phyloP scores from a whole-genome alignment of 1,284 basidiomycete genomes.

The Rhodotorula sp. region DNA sequence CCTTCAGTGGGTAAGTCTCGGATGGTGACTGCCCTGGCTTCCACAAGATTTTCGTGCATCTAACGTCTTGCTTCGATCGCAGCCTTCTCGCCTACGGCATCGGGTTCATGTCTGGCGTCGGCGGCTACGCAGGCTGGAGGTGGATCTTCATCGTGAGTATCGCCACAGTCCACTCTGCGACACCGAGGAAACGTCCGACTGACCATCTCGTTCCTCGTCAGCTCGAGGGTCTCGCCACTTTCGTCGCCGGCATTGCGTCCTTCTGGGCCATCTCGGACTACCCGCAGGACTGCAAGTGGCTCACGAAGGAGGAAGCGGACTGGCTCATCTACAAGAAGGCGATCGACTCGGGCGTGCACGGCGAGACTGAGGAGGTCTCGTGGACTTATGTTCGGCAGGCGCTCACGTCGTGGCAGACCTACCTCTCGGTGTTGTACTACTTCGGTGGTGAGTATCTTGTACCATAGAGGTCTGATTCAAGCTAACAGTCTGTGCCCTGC shows the following conservation, averaged over 20 bases:
- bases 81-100: conserved; percentile 54
- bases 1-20: conserved; percentile 7
- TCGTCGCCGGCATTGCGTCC: conserved; percentile 53
- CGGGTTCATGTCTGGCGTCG: conserved; percentile 53
- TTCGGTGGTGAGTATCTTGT: too few species aligned
- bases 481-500: neutral
- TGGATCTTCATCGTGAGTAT: conserved; percentile 47
- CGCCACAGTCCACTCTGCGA: neutral
- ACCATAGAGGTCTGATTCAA: too few species aligned
- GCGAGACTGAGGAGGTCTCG: conserved; percentile 38
- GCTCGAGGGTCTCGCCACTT: conserved; percentile 59
- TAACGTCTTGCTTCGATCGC: conserved; percentile 8
- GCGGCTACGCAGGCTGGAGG: conserved; percentile 53
- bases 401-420: conserved; percentile 65
- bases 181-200: neutral
- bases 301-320: conserved; percentile 61
- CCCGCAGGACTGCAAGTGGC: conserved; percentile 57
- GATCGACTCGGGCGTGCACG: conserved; percentile 43
- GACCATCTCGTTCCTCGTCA: conserved; percentile 35
- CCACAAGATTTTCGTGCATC: neutral
- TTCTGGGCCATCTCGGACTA: conserved; percentile 52
- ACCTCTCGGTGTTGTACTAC: conserved; percentile 59
- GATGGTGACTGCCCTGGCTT: too few species aligned
- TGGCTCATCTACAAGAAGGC: conserved; percentile 65
- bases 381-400: conserved; percentile 56